Base-by-base conservation (phyloP, 805 yeast species). In the Phaffomyces antillensis region DNA sequence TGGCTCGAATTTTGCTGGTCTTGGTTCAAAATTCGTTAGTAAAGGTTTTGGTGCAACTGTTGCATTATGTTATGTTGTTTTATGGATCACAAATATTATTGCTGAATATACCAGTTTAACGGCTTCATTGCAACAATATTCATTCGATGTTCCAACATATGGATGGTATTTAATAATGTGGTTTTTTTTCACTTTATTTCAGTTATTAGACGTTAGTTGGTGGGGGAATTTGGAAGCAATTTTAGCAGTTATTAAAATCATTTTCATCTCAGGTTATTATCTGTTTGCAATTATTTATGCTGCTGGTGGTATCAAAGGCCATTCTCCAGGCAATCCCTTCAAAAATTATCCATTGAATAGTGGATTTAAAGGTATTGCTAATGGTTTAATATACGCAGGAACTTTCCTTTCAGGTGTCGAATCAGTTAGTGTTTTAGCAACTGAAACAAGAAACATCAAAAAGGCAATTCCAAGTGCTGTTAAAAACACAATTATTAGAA, bases 351-450 rank as follows among this genome's bases (percentile, higher is more conserved):
- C 70, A 4, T 65, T 75, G 46, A 63, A 64, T 5, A 48, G 61
- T 37, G 81, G 80, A 0, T 75, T 76, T 60, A 75, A 72, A 50
- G 75, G 79, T 42, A 70, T 80, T 37, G 84, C 77, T 0, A 70
- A 69, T 45, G 81, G 87, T 9, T 70, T 83, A 53, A 75, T 83
- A 50, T 76, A 76, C 47, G 86, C 90, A 23, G 84, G 85, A 30
- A 82, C 82, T 64, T 83, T 87, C 32, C 81, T 76, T 61, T 88
- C 83, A 61, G 90, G 90, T 62, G 80, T 83, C 45, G 93, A 84
- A 62, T 72, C 82, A 61, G 79, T 82, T 28, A 87, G 87, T 58
- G 71, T 84, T 37, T 71, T 86, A n/a, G 84, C 86, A 16, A 86
- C 88, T 58, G 93, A 84, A 65, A 72, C 83, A 33, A 71, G 73